Evolutionary conservation across 2,329 filamentous ascomycete genomes (phyloP), one percentile per base, ranked within the genome.

Genomic region (Periconia macrospinosa): DNA sequence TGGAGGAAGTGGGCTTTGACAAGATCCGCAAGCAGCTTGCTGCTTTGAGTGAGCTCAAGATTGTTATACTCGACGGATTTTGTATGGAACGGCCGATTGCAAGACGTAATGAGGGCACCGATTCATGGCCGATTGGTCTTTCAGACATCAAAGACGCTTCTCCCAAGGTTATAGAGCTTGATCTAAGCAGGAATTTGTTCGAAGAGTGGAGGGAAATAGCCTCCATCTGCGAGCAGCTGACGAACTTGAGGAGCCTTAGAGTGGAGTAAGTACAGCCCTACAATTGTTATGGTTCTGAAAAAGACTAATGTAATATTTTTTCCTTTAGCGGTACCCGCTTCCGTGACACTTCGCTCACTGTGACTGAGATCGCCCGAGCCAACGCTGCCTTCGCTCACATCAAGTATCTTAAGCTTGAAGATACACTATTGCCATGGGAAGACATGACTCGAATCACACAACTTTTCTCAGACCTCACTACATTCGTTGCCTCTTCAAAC

Each of bases 1-100:
- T 91, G 6, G 89, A 97, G 76, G 93, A 97, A 76, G 85, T 97
- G 33, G 94, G 94, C 30, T 97, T 97, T 63, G 92, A 96, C 62
- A 97, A 97, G 79, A 91, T 97, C 61, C 85, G 89, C 42, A 83
- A 83, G 60, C 86, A 92, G 74, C 86, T 95, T 66, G 88, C 92
- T 62, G 80, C 88, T 67, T 79, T 97, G 30, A 79, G 87, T 50
- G 90, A 94, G 64, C 81, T 97, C 55, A 87, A 83, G 61, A 86
- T 92, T 51, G 86, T 95, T 47, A 85, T 97, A 40, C 79, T 99
- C 8, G 92, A 97, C 75, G 87, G 88, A 14, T 75, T 91, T 67
- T 80, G 84, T 47, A 82, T 97, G 57, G 74, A 71, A 48, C 69
- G 72, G 17, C 65, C 71, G 15, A 55, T 69, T 18, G 69, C 66